Evolutionary conservation across 768 basidiomycete genomes (phyloP), one percentile per base, ranked within the genome.

Genomic region (Russula sp.): DNA sequence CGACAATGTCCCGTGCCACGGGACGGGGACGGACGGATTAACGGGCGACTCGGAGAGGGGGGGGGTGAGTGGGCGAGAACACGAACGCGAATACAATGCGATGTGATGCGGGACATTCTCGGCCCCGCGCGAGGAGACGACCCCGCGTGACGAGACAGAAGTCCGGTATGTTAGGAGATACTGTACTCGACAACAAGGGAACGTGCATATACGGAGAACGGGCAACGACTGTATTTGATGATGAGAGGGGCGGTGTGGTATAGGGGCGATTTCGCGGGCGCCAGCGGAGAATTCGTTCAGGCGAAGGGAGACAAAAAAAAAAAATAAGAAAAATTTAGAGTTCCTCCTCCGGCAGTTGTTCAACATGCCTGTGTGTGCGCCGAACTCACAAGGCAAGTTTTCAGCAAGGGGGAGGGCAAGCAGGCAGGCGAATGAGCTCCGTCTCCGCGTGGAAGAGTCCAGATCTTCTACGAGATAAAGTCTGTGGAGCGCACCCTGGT

Each of bases 381-480:
- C 32, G 32, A 42, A 44, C 31, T n/a, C n/a, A 51, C 7, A 27
- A 27, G 3, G 27, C 27, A 27, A 27, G 27, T 37, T 37, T 11
- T 37, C 10, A 37, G 35, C 35, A 37, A 37, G 39, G 35, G 34
- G 31, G 37, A 5, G 40, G 14, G 13, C 14, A 47, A 6, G 55
- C n/a, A 10, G 40, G 55, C 31, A 31, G 51, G 42, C 34, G 11
- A 11, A 45, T 35, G 51, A 40, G 47, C 61, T 55, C 54, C 61
- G 55, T 6, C 54, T 32, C 55, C 55, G 45, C 22, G 44, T 64
- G 22, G 58, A 60, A 64, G 14, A 6, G 2, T 64, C 63, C 48
- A 64, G 63, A 64, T 64, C 63, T 59, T 64, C 63, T n/a, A 64
- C 52, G n/a, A 64, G 63, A 64, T 64, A 64, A 60, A 47, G 58